phyloP scores from a whole-genome alignment of 2,329 filamentous ascomycete genomes.

The Pseudogymnoascus sp. region DNA sequence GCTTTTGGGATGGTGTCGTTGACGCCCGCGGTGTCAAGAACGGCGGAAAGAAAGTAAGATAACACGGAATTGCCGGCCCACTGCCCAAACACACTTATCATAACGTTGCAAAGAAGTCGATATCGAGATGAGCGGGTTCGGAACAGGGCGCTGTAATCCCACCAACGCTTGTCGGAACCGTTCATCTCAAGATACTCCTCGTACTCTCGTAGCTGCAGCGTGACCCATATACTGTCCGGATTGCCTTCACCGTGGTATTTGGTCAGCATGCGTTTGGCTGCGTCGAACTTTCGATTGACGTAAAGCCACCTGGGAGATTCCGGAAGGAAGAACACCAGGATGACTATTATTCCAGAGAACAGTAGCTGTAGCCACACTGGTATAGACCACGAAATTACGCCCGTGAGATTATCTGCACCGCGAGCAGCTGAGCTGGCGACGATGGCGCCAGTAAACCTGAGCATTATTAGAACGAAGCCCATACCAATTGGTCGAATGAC shows the following conservation, averaged over 20 bases:
- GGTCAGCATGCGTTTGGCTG: slow-evolving; percentile 34
- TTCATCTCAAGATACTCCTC: slow-evolving; percentile 41
- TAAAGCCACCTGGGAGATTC: slow-evolving; percentile 40
- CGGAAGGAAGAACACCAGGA: slow-evolving; percentile 37
- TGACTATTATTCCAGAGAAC: slow-evolving; percentile 40
- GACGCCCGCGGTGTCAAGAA: slow-evolving; percentile 44
- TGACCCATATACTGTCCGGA: slow-evolving; percentile 41
- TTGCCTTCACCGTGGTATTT: slow-evolving; percentile 45
- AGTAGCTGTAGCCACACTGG: slow-evolving; percentile 45
- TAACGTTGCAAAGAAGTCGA: slow-evolving; percentile 42
- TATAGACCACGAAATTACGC: slow-evolving; percentile 36
- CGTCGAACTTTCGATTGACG: slow-evolving; percentile 32
- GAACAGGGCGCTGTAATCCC: slow-evolving; percentile 47
- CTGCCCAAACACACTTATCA: slow-evolving; percentile 46
- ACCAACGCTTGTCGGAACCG: slow-evolving; percentile 46
- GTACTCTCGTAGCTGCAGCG: slow-evolving; percentile 41
- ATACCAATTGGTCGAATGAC: neutral
- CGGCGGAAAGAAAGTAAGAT: slow-evolving; percentile 48
- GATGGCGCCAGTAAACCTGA: slow-evolving; percentile 45
- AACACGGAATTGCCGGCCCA: slow-evolving; percentile 34
- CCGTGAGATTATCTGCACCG: slow-evolving; percentile 37
- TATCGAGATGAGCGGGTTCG: slow-evolving; percentile 40
- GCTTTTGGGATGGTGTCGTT: slow-evolving; percentile 39
- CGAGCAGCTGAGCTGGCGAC: slow-evolving; percentile 47
- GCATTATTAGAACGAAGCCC: slow-evolving; percentile 22